Conservation (phyloP, 495 filamentous ascomycete genomes). For the Neurospora sp. region DNA sequence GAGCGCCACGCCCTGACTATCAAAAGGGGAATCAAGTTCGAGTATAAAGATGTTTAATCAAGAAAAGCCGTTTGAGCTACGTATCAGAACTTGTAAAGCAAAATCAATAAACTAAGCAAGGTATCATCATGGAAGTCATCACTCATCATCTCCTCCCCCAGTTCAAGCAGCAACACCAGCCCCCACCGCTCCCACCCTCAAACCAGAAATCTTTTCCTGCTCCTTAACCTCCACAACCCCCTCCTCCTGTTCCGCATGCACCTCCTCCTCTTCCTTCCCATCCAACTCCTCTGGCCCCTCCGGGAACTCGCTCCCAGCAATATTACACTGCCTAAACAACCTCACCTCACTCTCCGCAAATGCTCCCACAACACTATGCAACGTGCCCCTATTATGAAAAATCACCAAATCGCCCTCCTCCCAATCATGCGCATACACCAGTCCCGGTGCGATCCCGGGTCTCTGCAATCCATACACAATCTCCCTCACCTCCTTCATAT, state of each 20-base stretch:
- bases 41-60: not conserved
- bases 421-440: slow-evolving; percentile 68
- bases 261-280: not conserved
- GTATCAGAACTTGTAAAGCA: not conserved
- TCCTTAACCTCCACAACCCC: not conserved
- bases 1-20: no score
- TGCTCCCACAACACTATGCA: slow-evolving; percentile 64
- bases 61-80: not conserved
- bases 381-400: slow-evolving; percentile 62
- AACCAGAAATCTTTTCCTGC: not conserved
- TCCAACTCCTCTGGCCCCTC: slow-evolving; percentile 29
- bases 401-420: slow-evolving; percentile 61
- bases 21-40: no score
- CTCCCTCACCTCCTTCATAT: slow-evolving; percentile 53
- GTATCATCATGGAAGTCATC: not conserved
- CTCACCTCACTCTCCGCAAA: slow-evolving; percentile 61
- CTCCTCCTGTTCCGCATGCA: not conserved
- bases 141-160: not conserved
- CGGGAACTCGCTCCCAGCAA: slow-evolving; percentile 49
- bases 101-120: not conserved
- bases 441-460: slow-evolving; percentile 56
- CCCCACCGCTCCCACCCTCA: not conserved
- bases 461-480: slow-evolving; percentile 58
- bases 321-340: slow-evolving; percentile 66
- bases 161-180: not conserved